Evolutionary conservation across 306 rosid species (phyloP).

Genomic region (Hylodesmum podocarpum): DNA sequence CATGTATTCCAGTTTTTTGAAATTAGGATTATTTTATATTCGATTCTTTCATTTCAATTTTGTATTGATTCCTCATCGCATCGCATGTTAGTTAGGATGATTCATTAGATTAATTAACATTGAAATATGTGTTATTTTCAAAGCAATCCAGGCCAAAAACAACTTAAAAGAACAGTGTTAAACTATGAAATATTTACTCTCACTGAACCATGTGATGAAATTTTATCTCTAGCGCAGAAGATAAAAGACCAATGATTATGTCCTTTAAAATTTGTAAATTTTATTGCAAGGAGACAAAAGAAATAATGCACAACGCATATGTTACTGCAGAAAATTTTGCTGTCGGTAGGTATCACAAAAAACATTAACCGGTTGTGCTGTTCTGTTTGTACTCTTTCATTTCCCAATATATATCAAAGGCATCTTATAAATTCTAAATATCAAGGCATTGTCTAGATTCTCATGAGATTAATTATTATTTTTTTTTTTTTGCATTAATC

Average conservation of each 20-base stretch:
- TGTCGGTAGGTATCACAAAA: neutral
- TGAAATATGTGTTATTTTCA: neutral
- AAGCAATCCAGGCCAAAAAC: neutral
- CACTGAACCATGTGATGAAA: neutral
- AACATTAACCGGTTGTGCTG: neutral
- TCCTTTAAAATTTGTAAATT: neutral
- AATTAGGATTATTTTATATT: neutral
- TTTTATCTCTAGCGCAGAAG: neutral
- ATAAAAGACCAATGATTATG: neutral
- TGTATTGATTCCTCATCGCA: neutral
- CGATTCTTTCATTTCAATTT: neutral
- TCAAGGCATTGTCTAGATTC: neutral
- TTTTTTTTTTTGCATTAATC: too few species aligned
- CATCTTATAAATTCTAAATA: neutral
- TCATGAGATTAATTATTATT: neutral
- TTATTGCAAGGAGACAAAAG: neutral
- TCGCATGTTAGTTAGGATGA: neutral
- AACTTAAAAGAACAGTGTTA: neutral
- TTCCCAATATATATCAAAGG: neutral
- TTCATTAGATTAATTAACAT: neutral
- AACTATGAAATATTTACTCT: neutral
- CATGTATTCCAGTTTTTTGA: neutral
- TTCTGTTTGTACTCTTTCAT: neutral
- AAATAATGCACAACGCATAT: neutral
- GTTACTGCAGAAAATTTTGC: neutral